Percentiles rank a stretch among this genome's conserved stretches.
These are phyloP conservation scores for Mucor plumbeus DNA, from an alignment of 371 early-diverging fungal species.

Conservation along the genomic window DNA sequence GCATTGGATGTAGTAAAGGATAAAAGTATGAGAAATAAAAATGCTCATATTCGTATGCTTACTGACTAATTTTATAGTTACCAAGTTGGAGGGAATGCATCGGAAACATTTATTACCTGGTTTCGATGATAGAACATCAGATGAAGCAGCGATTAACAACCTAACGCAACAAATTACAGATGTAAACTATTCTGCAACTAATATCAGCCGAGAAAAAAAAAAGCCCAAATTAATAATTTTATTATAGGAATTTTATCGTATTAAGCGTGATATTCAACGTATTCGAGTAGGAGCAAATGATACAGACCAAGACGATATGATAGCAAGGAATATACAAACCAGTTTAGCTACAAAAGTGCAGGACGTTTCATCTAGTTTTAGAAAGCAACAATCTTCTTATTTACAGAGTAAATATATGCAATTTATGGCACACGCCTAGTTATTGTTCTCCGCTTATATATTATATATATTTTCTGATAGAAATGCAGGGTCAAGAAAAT, in stretches of 20 bases:
- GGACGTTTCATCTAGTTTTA: conserved; percentile 79
- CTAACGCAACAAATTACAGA: conserved; percentile 83
- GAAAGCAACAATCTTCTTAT: conserved; percentile 88
- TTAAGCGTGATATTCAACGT: conserved; percentile 81
- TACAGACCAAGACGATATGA: conserved; percentile 66
- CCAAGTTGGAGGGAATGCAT: conserved; percentile 84
- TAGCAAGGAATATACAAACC: conserved; percentile 88
- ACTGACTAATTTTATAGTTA: conserved; percentile 54
- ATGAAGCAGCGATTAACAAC: conserved; percentile 85
- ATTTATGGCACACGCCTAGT: neutral
- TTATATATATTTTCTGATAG: conserved; percentile 15
- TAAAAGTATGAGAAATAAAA: conserved; percentile 57
- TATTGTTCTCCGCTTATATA: conserved; percentile 22
- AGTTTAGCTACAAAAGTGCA: conserved; percentile 91
- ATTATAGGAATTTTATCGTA: conserved; percentile 80
- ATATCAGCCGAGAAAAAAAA: neutral
- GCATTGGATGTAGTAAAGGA: conserved; percentile 59
- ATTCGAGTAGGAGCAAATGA: conserved; percentile 61
- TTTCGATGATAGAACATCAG: conserved; percentile 87
- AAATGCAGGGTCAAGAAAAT: conserved; percentile 53
- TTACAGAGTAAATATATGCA: conserved; percentile 71
- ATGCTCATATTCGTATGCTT: neutral
- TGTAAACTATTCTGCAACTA: conserved; percentile 42
- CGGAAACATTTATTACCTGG: conserved; percentile 91
- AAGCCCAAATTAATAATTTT: no score